Percentiles rank a stretch among this genome's conserved stretches.
phyloP scores from a whole-genome alignment of 1,139 yeast genomes.

The Geotrichum aggregatum region DNA sequence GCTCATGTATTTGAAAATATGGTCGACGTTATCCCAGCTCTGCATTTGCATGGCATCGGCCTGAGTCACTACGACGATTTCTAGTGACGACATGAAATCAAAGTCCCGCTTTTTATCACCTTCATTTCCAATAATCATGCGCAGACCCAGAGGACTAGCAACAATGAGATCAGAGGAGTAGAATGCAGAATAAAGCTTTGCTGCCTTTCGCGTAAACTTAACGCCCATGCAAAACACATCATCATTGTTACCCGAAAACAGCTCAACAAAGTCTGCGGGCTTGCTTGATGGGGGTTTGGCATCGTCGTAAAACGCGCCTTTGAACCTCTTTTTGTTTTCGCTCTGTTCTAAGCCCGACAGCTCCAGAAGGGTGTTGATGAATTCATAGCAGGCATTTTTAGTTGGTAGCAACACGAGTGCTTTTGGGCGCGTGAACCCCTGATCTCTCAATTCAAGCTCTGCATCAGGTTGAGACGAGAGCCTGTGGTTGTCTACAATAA shows the following conservation, averaged over 20 bases:
- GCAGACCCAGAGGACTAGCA: conserved; percentile 89
- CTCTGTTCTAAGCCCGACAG: conserved; percentile 67
- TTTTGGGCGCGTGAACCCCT: conserved; percentile 93
- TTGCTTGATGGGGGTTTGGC: conserved; percentile 52
- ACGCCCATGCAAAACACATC: conserved; percentile 88
- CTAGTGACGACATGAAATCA: conserved; percentile 87
- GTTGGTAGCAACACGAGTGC: conserved; percentile 81
- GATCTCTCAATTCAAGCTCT: conserved; percentile 69
- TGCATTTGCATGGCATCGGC: conserved; percentile 89
- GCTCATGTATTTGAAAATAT: conserved; percentile 67
- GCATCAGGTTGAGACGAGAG: conserved; percentile 46
- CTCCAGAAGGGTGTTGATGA: conserved; percentile 59
- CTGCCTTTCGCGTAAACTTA: conserved; percentile 81
- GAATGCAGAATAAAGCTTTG: conserved; percentile 79
- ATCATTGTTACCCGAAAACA: conserved; percentile 84
- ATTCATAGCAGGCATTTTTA: conserved; percentile 67
- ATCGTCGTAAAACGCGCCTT: conserved; percentile 59
- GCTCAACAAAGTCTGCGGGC: conserved; percentile 76
- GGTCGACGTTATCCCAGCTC: conserved; percentile 79
- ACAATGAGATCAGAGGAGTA: conserved; percentile 80
- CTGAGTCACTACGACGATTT: conserved; percentile 71
- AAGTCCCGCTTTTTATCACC: conserved; percentile 39
- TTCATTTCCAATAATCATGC: conserved; percentile 63
- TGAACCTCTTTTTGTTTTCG: conserved; percentile 76
- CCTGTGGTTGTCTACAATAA: conserved; percentile 68